These are phyloP conservation scores for Metschnikowia sp. DNA, from an alignment of 805 yeast species.

Conservation along the genomic window DNA sequence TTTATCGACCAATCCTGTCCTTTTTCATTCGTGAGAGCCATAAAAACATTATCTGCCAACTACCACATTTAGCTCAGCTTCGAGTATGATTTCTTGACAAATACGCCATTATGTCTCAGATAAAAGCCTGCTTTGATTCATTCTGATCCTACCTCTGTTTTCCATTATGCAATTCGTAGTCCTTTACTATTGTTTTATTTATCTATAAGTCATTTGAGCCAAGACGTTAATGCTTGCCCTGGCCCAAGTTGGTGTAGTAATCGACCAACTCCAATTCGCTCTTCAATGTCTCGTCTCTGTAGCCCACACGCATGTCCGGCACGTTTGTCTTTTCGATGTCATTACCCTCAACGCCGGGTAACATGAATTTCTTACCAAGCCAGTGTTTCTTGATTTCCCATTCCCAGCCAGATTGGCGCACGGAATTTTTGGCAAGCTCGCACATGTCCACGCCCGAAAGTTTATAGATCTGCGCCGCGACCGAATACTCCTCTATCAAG, in stretches of 20 bases:
- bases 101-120: too few relatives aligned
- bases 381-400: constrained; percentile 82
- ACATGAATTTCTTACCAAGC: constrained; percentile 68
- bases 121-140: too few relatives aligned
- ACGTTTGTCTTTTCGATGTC: constrained; percentile 93
- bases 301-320: constrained; percentile 82
- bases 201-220: too few relatives aligned
- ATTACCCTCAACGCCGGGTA: constrained; percentile 71
- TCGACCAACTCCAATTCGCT: constrained; percentile 69
- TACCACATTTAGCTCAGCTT: too few relatives aligned
- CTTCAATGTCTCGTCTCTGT: constrained; percentile 74
- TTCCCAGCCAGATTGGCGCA: constrained; percentile 92
- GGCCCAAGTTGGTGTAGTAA: constrained; percentile 43
- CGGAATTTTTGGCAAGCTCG: constrained; percentile 92
- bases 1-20: too few relatives aligned
- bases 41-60: too few relatives aligned
- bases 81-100: not conserved
- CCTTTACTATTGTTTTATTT: too few relatives aligned
- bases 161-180: too few relatives aligned
- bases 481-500: constrained; percentile 93
- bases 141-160: too few relatives aligned
- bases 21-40: too few relatives aligned
- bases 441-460: constrained; percentile 95
- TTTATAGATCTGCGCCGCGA: constrained; percentile 96
- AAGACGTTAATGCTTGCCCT: constrained; percentile 1